These are phyloP conservation scores for Parietaria judaica DNA, from an alignment of 306 rosid species.

Conservation along the genomic window DNA sequence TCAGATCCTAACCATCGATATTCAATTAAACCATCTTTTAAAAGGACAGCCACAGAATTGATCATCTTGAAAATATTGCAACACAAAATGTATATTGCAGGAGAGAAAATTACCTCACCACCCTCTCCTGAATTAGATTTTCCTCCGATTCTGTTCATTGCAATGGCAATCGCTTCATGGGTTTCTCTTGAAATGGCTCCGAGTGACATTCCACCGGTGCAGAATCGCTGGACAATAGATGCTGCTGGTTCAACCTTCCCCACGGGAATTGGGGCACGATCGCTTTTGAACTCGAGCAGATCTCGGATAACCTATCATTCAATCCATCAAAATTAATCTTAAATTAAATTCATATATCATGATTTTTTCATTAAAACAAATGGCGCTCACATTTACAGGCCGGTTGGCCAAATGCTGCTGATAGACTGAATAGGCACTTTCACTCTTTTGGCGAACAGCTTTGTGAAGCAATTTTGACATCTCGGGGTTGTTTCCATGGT, in stretches of 20 bases:
- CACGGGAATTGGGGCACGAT: constrained; percentile 80
- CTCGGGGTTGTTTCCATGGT: constrained; percentile 99
- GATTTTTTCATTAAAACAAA: neutral
- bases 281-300: constrained; percentile 91
- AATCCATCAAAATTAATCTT: constrained; percentile 9
- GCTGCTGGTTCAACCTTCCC: constrained; percentile 94
- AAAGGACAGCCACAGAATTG: neutral
- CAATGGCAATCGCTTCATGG: constrained; percentile 95
- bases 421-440: constrained; percentile 84
- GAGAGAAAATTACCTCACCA: constrained; percentile 70
- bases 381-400: constrained; percentile 70
- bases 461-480: constrained; percentile 99
- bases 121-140: constrained; percentile 99
- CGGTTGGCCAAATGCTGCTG: constrained; percentile 99
- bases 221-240: constrained; percentile 87
- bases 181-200: constrained; percentile 99
- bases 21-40: too few species aligned
- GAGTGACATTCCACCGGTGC: constrained; percentile 99
- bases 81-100: neutral
- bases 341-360: neutral
- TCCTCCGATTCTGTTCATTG: constrained; percentile 98
- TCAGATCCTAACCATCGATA: too few species aligned
- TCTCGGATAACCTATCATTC: constrained; percentile 81
- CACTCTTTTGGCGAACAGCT: constrained; percentile 98
- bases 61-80: too few species aligned